Evolutionary conservation across 345 rosid genomes (phyloP), one percentile per base, ranked within the genome.

Genomic region (Theobroma cacao): DNA sequence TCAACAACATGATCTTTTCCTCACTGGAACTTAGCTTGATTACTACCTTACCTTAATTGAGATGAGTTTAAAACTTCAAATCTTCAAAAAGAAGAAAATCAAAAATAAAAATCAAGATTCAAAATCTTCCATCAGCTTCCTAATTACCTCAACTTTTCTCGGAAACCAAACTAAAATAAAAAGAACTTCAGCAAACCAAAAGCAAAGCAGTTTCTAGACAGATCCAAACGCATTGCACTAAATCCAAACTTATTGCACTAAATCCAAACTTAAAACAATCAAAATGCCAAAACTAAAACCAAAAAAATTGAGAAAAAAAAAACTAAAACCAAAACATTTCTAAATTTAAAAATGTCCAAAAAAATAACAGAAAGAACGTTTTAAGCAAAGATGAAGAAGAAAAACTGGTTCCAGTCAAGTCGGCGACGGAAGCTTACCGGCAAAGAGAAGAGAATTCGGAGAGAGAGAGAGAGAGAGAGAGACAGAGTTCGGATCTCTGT

Each of bases 191-290:
- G 40, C 30, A 38, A 34, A 65, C 33, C 26, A 75, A 50, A n/a
- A 63, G 2, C 22, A 17, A 34, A 11, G 8, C 20, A 78, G 72
- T 17, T 48, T 18, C 28, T 52, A 31, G 60, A 60, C 73, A 79
- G 80, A 79, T 80, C 78, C 78, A 67, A 66, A 60, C 34, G 68
- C 82, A 80, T 77, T 77, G 63, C 75, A 28, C 34, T 24, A 8
- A 56, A 76, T 74, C 72, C 62, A 30, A 62, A 59, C 36, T 79
- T 18, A 72, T 77, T 77, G 63, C 75, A 28, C 34, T 24, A 8
- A 56, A 76, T 74, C 72, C 62, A 30, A 62, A 59, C 36, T 79
- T 18, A 72, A n/a, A n/a, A 79, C 65, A 75, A 26, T 30, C 18
- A 76, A 56, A 60, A 75, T 31, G 7, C 34, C 48, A 62, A 38